Base-by-base conservation (phyloP, 768 basidiomycete genomes). In the Hygrophoropsis aurantiaca region DNA sequence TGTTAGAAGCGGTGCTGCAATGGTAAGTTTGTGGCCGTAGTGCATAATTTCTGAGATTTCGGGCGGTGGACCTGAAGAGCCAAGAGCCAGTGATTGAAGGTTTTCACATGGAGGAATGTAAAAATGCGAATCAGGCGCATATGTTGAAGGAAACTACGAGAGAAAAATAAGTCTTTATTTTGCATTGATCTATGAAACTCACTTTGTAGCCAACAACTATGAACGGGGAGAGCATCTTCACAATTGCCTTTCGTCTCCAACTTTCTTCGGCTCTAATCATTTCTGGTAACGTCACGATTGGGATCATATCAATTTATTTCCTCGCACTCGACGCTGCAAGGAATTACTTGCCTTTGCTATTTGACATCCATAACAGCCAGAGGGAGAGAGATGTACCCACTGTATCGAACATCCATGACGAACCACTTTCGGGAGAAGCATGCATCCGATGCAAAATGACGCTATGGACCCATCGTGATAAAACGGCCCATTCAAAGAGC, bases 321-420 rank as follows among this genome's bases (percentile, higher is more conserved):
- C 47, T 30, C 21, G 30, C 33, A 16, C 13, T 25, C 34, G 48
- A 37, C 36, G 9, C 26, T 10, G 44, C 23, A 44, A 40, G n/a
- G n/a, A n/a, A 44, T 40, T 30, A 44, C 69, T 54, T 49, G 66
- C 78, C 70, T 63, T 60, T 62, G 42, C 56, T 69, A 39, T 54
- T 65, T 8, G 69, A 67, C 72, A 76, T 68, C 78, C 77, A 79
- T 24, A 75, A 56, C 15, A 79, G 52, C 75, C 75, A 79, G 4
- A 73, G 32, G 8, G 68, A 60, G 16, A 79, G 57, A 11, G 76
- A 68, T 26, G 68, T 66, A 15, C 65, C 55, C 32, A 68, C 69
- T 4, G 57, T 53, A 53, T 76, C 70, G 16, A 57, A 44, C 4
- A 34, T 32, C 46, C 42, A 40, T 30, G 39, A 46, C 21, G 32